phyloP scores from a whole-genome alignment of 2,329 filamentous ascomycete genomes.

The Fusarium sp. region DNA sequence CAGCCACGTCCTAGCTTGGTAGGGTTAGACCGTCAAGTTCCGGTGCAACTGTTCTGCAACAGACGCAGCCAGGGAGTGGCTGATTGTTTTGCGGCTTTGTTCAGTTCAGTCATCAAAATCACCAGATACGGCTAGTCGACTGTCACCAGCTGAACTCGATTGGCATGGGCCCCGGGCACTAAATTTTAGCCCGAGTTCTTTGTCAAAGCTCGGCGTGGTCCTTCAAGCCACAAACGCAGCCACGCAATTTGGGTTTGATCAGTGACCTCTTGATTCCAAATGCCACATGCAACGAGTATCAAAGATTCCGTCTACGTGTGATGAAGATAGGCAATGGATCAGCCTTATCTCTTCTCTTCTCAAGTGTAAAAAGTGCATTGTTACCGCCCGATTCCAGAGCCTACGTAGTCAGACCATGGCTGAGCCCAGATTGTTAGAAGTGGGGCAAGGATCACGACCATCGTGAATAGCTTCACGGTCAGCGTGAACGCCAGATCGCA shows the following conservation, averaged over 20 bases:
- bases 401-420: neutral
- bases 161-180: neutral
- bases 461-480: too few species aligned
- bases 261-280: neutral
- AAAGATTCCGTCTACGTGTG: neutral
- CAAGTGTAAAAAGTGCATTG: neutral
- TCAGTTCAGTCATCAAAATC: neutral
- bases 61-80: neutral
- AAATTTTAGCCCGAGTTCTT: neutral
- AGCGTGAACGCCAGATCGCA: too few species aligned
- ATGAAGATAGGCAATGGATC: neutral
- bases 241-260: neutral
- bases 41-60: neutral
- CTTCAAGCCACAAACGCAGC: neutral
- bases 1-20: neutral
- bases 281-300: neutral
- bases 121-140: neutral
- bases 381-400: neutral
- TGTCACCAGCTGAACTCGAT: neutral
- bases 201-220: neutral
- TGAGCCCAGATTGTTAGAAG: too few species aligned
- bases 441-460: too few species aligned
- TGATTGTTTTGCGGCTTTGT: neutral
- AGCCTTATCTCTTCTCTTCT: neutral
- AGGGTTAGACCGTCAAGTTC: neutral